Evolutionary conservation across 2,329 filamentous ascomycete genomes (phyloP).

Genomic region (Geosmithia morbida): DNA sequence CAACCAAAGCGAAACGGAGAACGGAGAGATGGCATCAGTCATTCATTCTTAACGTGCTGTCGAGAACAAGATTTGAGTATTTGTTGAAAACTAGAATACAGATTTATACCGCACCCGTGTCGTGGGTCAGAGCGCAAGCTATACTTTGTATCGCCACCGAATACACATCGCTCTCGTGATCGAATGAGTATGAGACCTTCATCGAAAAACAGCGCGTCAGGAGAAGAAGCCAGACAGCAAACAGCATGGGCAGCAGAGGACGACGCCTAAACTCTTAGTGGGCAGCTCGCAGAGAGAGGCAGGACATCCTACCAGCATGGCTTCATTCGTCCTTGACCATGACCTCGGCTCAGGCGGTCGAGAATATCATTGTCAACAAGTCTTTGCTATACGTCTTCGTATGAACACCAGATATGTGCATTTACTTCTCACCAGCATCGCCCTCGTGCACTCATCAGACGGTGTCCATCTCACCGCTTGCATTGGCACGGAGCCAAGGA

Average conservation of each 20-base stretch:
- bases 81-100: neutral
- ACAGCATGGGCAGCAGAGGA: neutral
- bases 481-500: neutral
- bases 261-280: neutral
- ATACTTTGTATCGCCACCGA: neutral
- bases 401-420: neutral
- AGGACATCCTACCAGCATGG: neutral
- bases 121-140: neutral
- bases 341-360: neutral
- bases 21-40: neutral
- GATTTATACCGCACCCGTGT: neutral
- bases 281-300: neutral
- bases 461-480: neutral
- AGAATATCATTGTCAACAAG: neutral
- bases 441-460: neutral
- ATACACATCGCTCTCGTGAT: neutral
- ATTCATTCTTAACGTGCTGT: neutral
- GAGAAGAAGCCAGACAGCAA: too few species aligned
- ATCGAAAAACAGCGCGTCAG: too few species aligned
- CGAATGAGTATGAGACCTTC: neutral
- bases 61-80: too few species aligned
- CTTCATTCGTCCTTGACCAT: neutral
- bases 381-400: neutral
- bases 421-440: neutral
- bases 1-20: neutral